Evolutionary conservation across 805 yeast genomes (phyloP), one percentile per base, ranked within the genome.

Genomic region (Dipodascus albidus): DNA sequence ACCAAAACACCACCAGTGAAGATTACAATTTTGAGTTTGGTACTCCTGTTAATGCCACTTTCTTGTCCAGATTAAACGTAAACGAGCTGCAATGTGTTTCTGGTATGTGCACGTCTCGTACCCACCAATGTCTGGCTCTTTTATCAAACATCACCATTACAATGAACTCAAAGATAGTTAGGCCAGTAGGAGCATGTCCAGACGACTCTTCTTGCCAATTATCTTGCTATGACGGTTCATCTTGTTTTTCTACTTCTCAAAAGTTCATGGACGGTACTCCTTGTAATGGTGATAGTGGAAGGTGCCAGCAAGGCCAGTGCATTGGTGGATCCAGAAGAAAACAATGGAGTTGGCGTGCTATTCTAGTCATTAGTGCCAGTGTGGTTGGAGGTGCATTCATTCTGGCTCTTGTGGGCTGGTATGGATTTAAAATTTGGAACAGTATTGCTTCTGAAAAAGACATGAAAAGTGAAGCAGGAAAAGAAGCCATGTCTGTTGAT

Each of bases 101-200:
- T 23, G 71, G 71, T 20, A 64, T 58, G 27, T 68, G 71, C 55
- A 64, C 70, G 1, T 66, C 69, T 15, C 60, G 71, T 22, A 67
- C 67, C 54, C 55, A 57, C 48, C 71, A 68, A 56, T 68, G 71
- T 49, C 54, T 54, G 22, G 58, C 64, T 3, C 52, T 64, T 8
- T 55, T 67, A 57, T 62, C 62, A 3, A 58, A 59, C 53, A 48
- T 53, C 48, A 55, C 65, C 23, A 42, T 53, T 4, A 55, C 52
- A 17, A 50, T 55, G 24, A 54, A 56, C 49, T 64, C 62, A 8
- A 38, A 51, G 17, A 35, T 58, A 1, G 52, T 62, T 27, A 61
- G 61, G 48, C 57, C 59, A 9, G 57, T 63, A 17, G 47, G 50
- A 23, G 70, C 70, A 1, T 67, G 70, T 50, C 58, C 52, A 19